Conservation (phyloP, 345 rosid species). For the Syzygium grande region DNA sequence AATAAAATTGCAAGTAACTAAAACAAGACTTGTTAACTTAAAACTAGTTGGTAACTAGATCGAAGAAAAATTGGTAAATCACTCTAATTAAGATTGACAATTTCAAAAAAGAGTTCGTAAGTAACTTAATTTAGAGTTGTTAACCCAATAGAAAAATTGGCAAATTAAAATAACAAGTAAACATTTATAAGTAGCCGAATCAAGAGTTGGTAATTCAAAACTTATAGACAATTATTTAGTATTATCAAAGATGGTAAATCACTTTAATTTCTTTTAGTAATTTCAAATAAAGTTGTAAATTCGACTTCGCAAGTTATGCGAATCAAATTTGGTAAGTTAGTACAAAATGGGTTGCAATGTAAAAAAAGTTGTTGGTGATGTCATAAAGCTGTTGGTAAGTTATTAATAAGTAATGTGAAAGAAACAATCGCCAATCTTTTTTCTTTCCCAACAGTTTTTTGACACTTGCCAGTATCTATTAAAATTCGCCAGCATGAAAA, state of each 20-base stretch:
- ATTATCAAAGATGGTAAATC: neutral
- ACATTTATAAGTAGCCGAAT: neutral
- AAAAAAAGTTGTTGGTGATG: too few relatives aligned
- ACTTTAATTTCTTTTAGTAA: neutral
- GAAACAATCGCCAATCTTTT: too few relatives aligned
- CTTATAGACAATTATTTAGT: too few relatives aligned
- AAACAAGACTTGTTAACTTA: neutral
- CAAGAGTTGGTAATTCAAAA: neutral
- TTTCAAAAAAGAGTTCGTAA: too few relatives aligned
- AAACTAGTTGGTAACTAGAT: too few relatives aligned
- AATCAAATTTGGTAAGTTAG: neutral
- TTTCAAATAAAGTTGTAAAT: too few relatives aligned
- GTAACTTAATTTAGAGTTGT: neutral
- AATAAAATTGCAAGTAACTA: neutral
- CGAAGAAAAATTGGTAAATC: neutral
- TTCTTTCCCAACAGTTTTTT: too few relatives aligned
- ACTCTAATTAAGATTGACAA: neutral
- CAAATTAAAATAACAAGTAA: too few relatives aligned
- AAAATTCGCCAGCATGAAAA: neutral
- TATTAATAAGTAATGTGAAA: neutral
- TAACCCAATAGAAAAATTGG: neutral
- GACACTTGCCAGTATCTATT: too few relatives aligned
- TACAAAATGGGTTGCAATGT: too few relatives aligned
- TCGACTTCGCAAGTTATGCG: neutral
- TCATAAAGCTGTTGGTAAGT: neutral